Base-by-base conservation (phyloP, 345 rosid genomes). In the Eucalyptus curtisii region DNA sequence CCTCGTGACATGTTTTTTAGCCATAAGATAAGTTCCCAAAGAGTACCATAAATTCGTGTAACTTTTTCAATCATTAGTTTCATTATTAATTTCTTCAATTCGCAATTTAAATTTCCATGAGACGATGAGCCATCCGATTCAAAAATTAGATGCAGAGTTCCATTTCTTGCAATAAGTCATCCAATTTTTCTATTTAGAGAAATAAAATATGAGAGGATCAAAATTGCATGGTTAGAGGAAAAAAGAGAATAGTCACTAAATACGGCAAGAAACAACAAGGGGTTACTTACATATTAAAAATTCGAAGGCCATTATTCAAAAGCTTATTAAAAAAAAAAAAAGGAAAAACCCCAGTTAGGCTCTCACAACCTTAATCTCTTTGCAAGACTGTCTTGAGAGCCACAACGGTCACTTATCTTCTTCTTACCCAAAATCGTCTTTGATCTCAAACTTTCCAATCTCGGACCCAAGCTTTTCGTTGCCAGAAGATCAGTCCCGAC, bases 81-180 rank as follows among this genome's bases (percentile, higher is more conserved):
- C 0, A 1, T 16, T 9, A 7, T 13, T 1, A 7, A 6, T 64
- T 16, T 2, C 17, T 64, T 64, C 10, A n/a, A 30, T 64, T 64
- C 1, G 4, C 4, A n/a, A 64, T 64, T 64, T 64, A 64, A 13
- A 64, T 64, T 30, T 4, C 1, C 37, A 64, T 0, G 10, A 59
- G 68, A 59, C 1, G 1, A 13, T 3, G 2, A 13, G 8, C 16
- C 7, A 30, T 64, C 5, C 17, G 1, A 1, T 64, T 64, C 37
- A 2, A 30, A 61, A 61, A 61, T 64, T 30, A 2, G 33, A 61
- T 5, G 33, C 1, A 7, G 9, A 7, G 9, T 61, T 13, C 2
- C 8, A n/a, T 64, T 64, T n/a, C 10, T 64, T 14, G 10, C 44
- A 42, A 42, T 42, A 42, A 14, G 37, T 64, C 20, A 14, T 12